These are phyloP conservation scores for Rhodotorula babjevae DNA, from an alignment of 768 basidiomycete genomes.

Conservation along the genomic window DNA sequence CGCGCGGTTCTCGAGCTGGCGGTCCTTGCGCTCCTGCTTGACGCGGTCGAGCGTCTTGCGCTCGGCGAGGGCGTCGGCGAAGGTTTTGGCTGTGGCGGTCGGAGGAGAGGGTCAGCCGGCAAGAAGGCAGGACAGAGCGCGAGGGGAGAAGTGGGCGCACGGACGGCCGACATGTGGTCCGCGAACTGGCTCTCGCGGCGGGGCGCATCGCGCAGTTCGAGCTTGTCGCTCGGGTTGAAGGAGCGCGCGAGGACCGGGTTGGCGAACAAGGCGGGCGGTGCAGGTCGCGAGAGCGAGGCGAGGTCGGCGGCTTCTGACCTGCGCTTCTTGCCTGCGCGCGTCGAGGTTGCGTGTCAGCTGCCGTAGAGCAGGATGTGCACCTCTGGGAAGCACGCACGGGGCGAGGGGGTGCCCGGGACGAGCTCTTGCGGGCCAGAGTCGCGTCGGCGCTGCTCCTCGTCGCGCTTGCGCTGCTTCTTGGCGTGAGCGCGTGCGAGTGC, in stretches of 20 bases:
- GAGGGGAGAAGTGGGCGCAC: conserved; percentile 8
- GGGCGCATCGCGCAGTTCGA: neutral
- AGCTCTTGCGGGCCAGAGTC: neutral
- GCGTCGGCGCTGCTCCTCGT: neutral
- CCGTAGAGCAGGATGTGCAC: too few relatives aligned
- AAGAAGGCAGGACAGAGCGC: too few relatives aligned
- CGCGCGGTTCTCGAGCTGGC: neutral
- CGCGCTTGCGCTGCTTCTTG: neutral
- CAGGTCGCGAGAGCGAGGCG: neutral
- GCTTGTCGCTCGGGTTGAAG: conserved; percentile 1
- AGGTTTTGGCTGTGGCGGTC: conserved; percentile 1
- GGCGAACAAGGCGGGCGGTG: conserved; percentile 1
- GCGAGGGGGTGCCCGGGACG: conserved; percentile 22
- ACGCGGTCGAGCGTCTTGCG: neutral
- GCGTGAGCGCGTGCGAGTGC: neutral
- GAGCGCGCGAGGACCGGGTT: neutral
- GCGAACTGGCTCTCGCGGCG: conserved; percentile 8
- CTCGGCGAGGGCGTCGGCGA: conserved; percentile 7
- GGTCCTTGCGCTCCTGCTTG: neutral
- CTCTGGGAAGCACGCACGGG: neutral
- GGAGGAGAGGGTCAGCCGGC: neutral
- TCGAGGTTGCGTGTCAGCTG: too few relatives aligned
- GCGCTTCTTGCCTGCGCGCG: conserved; percentile 28
- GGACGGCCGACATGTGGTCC: conserved; percentile 25
- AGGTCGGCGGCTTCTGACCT: conserved; percentile 4